Evolutionary conservation across 177 flowering plant species (phyloP).

Genomic region (Vitis hybrid): DNA sequence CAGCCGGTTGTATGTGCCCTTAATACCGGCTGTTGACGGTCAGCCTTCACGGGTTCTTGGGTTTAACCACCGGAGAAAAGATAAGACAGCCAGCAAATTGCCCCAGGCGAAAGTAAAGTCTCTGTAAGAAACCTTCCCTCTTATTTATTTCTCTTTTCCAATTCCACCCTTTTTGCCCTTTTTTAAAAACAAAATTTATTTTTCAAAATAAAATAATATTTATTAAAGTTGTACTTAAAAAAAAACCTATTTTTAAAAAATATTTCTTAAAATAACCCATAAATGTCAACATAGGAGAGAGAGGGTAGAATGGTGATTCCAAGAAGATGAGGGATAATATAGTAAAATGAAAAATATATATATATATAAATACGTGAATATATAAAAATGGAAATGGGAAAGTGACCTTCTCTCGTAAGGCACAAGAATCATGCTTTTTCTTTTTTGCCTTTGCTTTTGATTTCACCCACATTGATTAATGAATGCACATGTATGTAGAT

Average conservation of each 20-base stretch:
- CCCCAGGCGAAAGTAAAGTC: constrained; percentile 20
- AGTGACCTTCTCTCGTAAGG: constrained; percentile 37
- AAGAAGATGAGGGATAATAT: neutral
- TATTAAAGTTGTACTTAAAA: too few relatives aligned
- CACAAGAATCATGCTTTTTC: constrained; percentile 53
- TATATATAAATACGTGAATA: constrained; percentile 6
- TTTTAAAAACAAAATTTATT: too few relatives aligned
- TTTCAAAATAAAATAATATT: too few relatives aligned
- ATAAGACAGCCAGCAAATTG: constrained; percentile 25
- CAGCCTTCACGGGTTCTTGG: constrained; percentile 41
- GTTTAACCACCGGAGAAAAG: constrained; percentile 38
- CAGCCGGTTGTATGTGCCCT: constrained; percentile 13
- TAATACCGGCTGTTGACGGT: constrained; percentile 30
- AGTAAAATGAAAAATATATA: constrained; percentile 8
- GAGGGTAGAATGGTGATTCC: neutral
- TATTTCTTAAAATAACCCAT: too few relatives aligned
- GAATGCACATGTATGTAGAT: constrained; percentile 42
- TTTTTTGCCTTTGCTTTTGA: constrained; percentile 17
- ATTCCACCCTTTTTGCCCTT: neutral
- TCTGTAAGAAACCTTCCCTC: neutral
- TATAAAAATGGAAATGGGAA: constrained; percentile 23
- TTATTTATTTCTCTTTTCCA: constrained; percentile 2
- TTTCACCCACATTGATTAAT: constrained; percentile 23
- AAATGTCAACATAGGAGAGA: neutral
- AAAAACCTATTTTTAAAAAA: too few relatives aligned